Evolutionary conservation across 306 rosid species (phyloP), one percentile per base, ranked within the genome.

Genomic region (Cercis canadensis): DNA sequence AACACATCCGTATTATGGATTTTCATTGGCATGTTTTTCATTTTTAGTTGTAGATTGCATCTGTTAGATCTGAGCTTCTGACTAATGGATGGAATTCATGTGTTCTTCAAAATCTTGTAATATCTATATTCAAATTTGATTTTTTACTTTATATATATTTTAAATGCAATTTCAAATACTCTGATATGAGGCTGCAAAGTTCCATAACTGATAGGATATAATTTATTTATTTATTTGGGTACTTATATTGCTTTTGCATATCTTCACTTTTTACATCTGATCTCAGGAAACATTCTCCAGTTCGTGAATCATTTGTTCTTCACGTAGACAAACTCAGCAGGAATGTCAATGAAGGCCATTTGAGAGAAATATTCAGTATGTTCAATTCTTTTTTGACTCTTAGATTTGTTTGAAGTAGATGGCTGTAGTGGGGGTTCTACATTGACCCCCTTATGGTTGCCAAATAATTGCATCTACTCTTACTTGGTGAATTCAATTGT

Each of bases 341-440:
- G 85, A 95, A 95, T 82, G 99, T 95, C 78, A 75, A 95, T 52
- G 99, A 95, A 77, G 96, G 96, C 80, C 97, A 95, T 85, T 81
- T 95, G 70, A 84, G 69, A 78, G 99, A 95, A 80, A 95, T 95
- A 34, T 95, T 95, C 70, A 67, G 99, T 95, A 89, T 57, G 99
- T 65, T 57, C 70, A 78, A 33, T 58, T 71, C 2, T 37, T 45
- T 54, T 53, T 29, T 11, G 31, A 31, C 80, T 39, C 68, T 14
- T 64, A 32, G 60, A 55, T 67, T 52, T 53, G 10, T 67, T 55
- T 40, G 70, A 29, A 29, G 40, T 41, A 70, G n/a, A 45, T 40
- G 51, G 37, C 2, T 11, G 41, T 47, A 61, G 17, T 65, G 4
- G 34, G 12, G 21, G 69, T 78, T 59, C 31, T 66, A 24, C 44